phyloP scores from a whole-genome alignment of 768 basidiomycete species.

The Tulasnella sp. region DNA sequence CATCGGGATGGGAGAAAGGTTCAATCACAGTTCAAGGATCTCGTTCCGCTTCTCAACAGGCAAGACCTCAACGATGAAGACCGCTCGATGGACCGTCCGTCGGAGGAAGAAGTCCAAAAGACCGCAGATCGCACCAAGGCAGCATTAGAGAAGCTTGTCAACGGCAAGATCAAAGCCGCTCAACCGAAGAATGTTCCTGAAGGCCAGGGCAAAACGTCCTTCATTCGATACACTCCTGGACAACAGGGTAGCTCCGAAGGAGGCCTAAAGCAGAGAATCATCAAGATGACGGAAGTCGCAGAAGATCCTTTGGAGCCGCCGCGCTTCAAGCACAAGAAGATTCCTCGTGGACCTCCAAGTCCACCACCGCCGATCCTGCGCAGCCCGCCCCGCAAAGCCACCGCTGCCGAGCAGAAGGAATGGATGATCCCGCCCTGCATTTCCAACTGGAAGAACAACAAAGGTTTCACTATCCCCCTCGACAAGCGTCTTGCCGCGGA shows the following conservation, averaged over 20 bases:
- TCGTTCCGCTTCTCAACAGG: conserved; percentile 81
- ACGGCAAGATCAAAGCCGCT: conserved; percentile 95
- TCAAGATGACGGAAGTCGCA: conserved; percentile 97
- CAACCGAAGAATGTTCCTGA: conserved; percentile 94
- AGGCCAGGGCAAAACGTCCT: conserved; percentile 68
- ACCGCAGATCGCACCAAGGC: conserved; percentile 84
- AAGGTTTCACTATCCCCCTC: conserved; percentile 97
- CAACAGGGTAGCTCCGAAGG: conserved; percentile 57
- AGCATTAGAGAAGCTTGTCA: conserved; percentile 86
- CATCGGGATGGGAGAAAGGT: conserved; percentile 75
- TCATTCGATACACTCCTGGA: conserved; percentile 94
- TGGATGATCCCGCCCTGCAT: conserved; percentile 99
- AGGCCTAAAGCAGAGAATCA: conserved; percentile 84
- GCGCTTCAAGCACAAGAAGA: conserved; percentile 97
- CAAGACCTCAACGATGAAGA: conserved; percentile 72
- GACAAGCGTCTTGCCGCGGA: conserved; percentile 97
- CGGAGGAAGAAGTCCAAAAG: conserved; percentile 83
- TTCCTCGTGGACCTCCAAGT: conserved; percentile 88
- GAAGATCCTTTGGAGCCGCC: conserved; percentile 97
- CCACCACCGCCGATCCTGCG: conserved; percentile 95
- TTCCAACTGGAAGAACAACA: conserved; percentile 99
- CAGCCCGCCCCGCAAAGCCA: conserved; percentile 90
- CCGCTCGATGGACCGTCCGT: conserved; percentile 77
- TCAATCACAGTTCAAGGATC: conserved; percentile 95
- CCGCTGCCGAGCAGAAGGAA: conserved; percentile 95